Evolutionary conservation across 805 yeast genomes (phyloP), one percentile per base, ranked within the genome.

Genomic region (Lipomyces orientalis): DNA sequence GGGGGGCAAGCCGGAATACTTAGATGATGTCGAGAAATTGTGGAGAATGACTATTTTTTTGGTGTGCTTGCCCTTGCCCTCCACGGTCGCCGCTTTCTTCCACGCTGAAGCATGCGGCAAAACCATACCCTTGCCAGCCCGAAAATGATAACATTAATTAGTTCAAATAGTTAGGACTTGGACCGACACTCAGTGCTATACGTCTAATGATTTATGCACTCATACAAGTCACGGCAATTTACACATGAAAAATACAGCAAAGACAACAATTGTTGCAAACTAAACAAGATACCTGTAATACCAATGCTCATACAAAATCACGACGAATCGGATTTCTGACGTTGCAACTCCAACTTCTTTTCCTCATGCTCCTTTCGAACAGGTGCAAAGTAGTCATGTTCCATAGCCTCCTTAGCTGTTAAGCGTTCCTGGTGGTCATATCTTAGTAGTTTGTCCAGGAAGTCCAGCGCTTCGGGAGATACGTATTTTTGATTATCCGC

Each of bases 381-480:
- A 33, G 80, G 79, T 34, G 72, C 78, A 71, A 79, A 79, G 68
- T 79, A 79, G 22, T 75, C 74, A 79, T 92, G 97, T 14, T 79
- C 86, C 90, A 92, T 87, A 34, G 97, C 95, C 77, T 93, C 97
- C 77, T 84, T 86, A 0, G 97, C 97, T 6, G 97, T 91, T 58
- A 91, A 83, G 77, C 97, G 85, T 76, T 89, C 90, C 76, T 90
- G 92, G 78, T 93, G 97, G 77, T 93, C 97, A 76, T 91, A 93
- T 67, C 90, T 85, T 73, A 93, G 82, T 69, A 93, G 81, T 73
- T 88, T 85, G 77, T 91, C 97, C 71, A 93, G 86, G 74, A 93
- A 86, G 77, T 93, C 97, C 61, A 94, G 80, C 58, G 90, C 89
- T 66, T 90, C 95, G 22, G 86, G 86, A 71, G 86, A 84, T 43